Percentiles rank a stretch among this genome's conserved stretches.
Evolutionary conservation across 2,329 filamentous ascomycete species (phyloP).

Genomic region (Rachicladosporium sp.): DNA sequence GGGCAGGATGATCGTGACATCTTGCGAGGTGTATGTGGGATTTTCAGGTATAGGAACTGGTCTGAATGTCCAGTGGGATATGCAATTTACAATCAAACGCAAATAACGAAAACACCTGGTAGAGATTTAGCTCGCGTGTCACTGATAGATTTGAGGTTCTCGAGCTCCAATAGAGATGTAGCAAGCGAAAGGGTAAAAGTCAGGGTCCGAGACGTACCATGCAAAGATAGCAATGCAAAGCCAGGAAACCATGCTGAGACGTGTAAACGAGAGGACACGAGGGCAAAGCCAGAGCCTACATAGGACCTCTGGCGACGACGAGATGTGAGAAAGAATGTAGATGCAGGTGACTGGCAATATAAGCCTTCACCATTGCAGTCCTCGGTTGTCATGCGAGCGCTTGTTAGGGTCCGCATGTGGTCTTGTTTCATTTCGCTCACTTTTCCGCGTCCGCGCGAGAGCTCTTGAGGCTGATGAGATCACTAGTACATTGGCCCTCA

Average conservation of each 20-base stretch:
- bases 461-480: conserved; percentile 17
- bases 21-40: conserved; percentile 63
- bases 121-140: conserved; percentile 15
- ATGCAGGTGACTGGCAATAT: conserved; percentile 14
- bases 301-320: conserved; percentile 14
- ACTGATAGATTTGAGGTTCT: conserved; percentile 1
- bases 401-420: conserved; percentile 18
- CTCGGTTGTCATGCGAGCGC: conserved; percentile 23
- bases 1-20: conserved; percentile 90
- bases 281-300: conserved; percentile 17
- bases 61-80: conserved; percentile 77
- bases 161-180: no score
- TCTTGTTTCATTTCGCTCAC: conserved; percentile 13
- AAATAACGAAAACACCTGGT: conserved; percentile 75
- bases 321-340: conserved; percentile 11
- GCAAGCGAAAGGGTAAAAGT: no score
- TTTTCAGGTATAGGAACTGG: conserved; percentile 72
- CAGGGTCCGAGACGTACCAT: conserved; percentile 16
- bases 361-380: conserved; percentile 17
- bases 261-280: conserved; percentile 20
- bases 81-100: conserved; percentile 70
- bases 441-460: conserved; percentile 11
- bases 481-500: conserved; percentile 9
- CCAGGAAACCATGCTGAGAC: conserved; percentile 24
- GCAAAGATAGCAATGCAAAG: conserved; percentile 20